Conservation (phyloP, 23 red algal species). For the Gracilaria caudata region DNA sequence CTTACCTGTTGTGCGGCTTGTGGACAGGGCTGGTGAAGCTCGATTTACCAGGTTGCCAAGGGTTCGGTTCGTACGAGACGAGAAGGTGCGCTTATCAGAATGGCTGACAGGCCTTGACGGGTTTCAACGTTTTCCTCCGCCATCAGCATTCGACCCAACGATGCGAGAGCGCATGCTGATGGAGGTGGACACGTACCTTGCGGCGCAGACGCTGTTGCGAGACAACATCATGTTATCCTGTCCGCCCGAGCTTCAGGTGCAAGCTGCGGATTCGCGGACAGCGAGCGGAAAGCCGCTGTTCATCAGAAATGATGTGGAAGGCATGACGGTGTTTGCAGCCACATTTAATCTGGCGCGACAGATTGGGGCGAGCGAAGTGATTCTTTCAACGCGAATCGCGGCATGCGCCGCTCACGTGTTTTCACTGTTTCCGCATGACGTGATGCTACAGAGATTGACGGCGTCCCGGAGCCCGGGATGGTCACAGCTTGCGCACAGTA, state of each 20-base stretch:
- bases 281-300: conserved; percentile 7
- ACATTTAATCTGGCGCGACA: conserved; percentile 4
- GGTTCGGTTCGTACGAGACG: conserved; percentile 4
- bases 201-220: not conserved
- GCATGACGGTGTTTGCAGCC: conserved; percentile 11
- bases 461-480: not conserved
- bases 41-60: not conserved
- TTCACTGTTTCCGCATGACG: not conserved
- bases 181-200: conserved; percentile 4
- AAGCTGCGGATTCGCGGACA: not conserved
- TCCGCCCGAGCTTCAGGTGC: not conserved
- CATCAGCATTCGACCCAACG: conserved; percentile 6
- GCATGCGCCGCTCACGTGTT: not conserved
- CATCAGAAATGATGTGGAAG: not conserved
- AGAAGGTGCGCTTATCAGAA: conserved; percentile 14
- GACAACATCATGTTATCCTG: not conserved
- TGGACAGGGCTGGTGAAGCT: conserved; percentile 6
- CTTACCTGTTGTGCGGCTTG: not conserved
- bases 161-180: conserved; percentile 12
- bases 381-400: not conserved
- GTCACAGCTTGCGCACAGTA: not conserved
- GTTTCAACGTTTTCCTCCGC: conserved; percentile 8
- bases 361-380: not conserved
- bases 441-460: not conserved
- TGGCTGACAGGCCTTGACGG: conserved; percentile 4